Base-by-base conservation (phyloP, 345 rosid species). In the Sisymbrium irio region DNA sequence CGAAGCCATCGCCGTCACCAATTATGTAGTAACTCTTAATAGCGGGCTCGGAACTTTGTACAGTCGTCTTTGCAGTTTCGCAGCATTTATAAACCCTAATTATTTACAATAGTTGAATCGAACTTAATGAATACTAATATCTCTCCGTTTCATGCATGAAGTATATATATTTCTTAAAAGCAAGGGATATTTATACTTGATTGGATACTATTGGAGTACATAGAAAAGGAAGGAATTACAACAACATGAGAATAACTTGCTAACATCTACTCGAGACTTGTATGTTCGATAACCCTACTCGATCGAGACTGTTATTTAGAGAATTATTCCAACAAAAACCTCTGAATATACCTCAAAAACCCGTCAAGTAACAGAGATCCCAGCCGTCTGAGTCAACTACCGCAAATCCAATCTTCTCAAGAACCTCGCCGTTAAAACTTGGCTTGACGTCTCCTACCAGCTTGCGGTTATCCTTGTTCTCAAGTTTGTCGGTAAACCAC, bases 221-320 rank as follows among this genome's bases (percentile, higher is more conserved):
- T 32, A 37, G 47, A 41, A 39, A 60, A 40, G n/a, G 14, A 60
- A 9, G 9, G 33, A 25, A 25, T 30, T 11, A 25, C 57, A 13
- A 39, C 15, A 55, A 30, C 60, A 28, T 30, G 7, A 54, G 15
- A 15, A 49, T 41, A 50, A 72, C 76, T 64, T 64, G 77, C 40
- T 22, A 1, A 32, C 14, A 5, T 55, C 13, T 30, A 14, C 39
- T 28, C 17, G 33, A 27, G 6, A 32, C 35, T 32, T 32, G 35
- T 32, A 32, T 40, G 14, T 39, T 41, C 45, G 4, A 41, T 14
- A 41, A n/a, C 28, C 6, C 9, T 47, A 49, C 28, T 53, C 59
- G 30, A 50, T 51, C 12, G 13, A 20, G 40, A 36, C 30, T 51
- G 20, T 51, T 12, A n/a, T 6, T 51, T 10, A 36, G 49, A 37